Evolutionary conservation across 2,329 filamentous ascomycete genomes (phyloP), one percentile per base, ranked within the genome.

Genomic region (Lecanicillium sp.): DNA sequence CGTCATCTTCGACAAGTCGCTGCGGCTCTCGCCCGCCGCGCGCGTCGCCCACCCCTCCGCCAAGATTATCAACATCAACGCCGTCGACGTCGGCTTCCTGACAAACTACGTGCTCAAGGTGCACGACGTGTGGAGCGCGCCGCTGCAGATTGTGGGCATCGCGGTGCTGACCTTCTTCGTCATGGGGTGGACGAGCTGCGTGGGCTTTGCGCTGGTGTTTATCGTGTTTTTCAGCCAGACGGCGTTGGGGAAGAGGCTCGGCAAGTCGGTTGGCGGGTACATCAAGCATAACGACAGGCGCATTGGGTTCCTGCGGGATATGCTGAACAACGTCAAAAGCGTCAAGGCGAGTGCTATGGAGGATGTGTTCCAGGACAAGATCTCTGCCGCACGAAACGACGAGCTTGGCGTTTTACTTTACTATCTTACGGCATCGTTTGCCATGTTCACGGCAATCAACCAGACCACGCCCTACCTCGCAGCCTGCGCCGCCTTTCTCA

Each of bases 21-120:
- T 49, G 8, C 11, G 26, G n/a, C 27, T 49, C 14, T 49, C 47
- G 39, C 47, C 47, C 12, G 24, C 47, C 11, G 47, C 47, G 4
- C 23, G 33, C 10, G 10, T 39, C 14, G 8, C 35, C 15, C 33
- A 44, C 23, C 41, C 47, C 8, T 11, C 47, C 12, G 47, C 47
- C 32, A 43, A 49, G 27, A 44, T 49, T 17, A 49, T 49, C 47
- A 49, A 49, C 21, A 10, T 49, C 26, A 44, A 44, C 12, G 33
- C 47, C n/a, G 40, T 43, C 5, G 47, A 49, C 32, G 40, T 49
- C 33, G 23, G 41, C 14, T 40, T 50, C 35, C 15, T 50, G 20
- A 40, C 41, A 19, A 45, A 50, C 41, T 45, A 50, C 19, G 41
- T 50, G 5, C 15, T 50, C n/a, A 45, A 45, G 26, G 41, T 50